Evolutionary conservation across 2,329 filamentous ascomycete genomes (phyloP).

Genomic region (Exophiala aquamarina): DNA sequence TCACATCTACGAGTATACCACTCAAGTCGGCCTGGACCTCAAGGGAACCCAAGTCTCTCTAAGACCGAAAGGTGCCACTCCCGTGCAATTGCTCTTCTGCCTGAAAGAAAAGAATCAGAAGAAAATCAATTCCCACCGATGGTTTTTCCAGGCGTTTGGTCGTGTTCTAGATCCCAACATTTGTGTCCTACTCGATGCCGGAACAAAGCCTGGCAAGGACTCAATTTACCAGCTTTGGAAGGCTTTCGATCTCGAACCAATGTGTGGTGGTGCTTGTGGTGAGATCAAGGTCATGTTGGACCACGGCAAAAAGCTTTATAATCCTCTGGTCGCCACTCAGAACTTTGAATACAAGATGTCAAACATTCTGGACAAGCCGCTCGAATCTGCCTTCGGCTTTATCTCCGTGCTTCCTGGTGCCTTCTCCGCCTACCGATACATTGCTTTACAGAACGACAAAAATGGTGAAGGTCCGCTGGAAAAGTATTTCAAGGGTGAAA

Average conservation of each 20-base stretch:
- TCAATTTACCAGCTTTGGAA: conserved; percentile 99
- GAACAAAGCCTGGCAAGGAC: conserved; percentile 88
- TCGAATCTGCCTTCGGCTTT: conserved; percentile 97
- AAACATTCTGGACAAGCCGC: conserved; percentile 96
- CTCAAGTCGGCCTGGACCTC: conserved; percentile 69
- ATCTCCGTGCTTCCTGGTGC: conserved; percentile 95
- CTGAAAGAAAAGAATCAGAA: conserved; percentile 99
- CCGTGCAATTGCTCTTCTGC: conserved; percentile 96
- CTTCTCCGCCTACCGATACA: conserved; percentile 95
- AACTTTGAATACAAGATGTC: conserved; percentile 99
- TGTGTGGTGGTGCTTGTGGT: conserved; percentile 95
- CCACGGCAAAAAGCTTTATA: conserved; percentile 81
- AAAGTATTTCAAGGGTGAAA: conserved; percentile 96
- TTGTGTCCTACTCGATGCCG: conserved; percentile 92
- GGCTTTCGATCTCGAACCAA: conserved; percentile 94
- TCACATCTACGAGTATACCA: conserved; percentile 82
- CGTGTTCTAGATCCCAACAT: conserved; percentile 91
- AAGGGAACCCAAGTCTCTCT: conserved; percentile 87
- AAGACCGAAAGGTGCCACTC: conserved; percentile 77
- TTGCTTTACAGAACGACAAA: conserved; percentile 95
- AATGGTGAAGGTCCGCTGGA: conserved; percentile 88
- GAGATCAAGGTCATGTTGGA: conserved; percentile 98
- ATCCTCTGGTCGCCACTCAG: conserved; percentile 91
- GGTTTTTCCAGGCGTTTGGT: conserved; percentile 98
- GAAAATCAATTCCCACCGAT: conserved; percentile 99